phyloP scores from a whole-genome alignment of 352 stramenopile species.

The Phytopythium chamaehyphon region DNA sequence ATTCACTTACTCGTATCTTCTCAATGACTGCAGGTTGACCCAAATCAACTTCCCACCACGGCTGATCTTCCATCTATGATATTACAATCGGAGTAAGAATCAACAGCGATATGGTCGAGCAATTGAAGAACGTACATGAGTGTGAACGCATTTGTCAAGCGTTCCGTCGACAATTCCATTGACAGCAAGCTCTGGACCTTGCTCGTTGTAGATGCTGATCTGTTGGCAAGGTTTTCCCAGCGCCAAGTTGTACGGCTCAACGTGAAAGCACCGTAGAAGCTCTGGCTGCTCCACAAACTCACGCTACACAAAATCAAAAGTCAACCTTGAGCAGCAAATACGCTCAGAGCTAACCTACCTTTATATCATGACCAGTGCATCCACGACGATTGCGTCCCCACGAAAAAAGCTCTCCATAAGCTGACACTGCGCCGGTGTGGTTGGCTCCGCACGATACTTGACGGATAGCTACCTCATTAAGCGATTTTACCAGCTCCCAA shows the following conservation, averaged over 20 bases:
- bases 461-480: slow-evolving; percentile 44
- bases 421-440: slow-evolving; percentile 89
- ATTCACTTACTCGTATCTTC: slow-evolving; percentile 51
- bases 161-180: slow-evolving; percentile 73
- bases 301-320: slow-evolving; percentile 17
- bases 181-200: slow-evolving; percentile 74
- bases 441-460: slow-evolving; percentile 85
- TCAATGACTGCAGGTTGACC: slow-evolving; percentile 72
- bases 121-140: slow-evolving; percentile 54
- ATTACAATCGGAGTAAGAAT: too few species aligned
- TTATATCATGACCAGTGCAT: slow-evolving; percentile 81
- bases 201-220: slow-evolving; percentile 90
- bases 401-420: slow-evolving; percentile 88
- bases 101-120: too few species aligned
- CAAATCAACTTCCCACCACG: slow-evolving; percentile 94
- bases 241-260: slow-evolving; percentile 88
- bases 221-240: slow-evolving; percentile 69
- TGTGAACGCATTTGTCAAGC: slow-evolving; percentile 81
- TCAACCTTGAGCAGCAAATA: too few species aligned
- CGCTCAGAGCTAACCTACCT: slow-evolving; percentile 13
- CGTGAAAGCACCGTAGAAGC: slow-evolving; percentile 76
- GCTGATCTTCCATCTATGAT: slow-evolving; percentile 88
- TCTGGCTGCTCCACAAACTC: slow-evolving; percentile 74
- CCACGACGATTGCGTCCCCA: slow-evolving; percentile 90
- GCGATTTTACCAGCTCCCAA: slow-evolving; percentile 69